Base-by-base conservation (phyloP, 75 land plant species). In the Picea glauca region DNA sequence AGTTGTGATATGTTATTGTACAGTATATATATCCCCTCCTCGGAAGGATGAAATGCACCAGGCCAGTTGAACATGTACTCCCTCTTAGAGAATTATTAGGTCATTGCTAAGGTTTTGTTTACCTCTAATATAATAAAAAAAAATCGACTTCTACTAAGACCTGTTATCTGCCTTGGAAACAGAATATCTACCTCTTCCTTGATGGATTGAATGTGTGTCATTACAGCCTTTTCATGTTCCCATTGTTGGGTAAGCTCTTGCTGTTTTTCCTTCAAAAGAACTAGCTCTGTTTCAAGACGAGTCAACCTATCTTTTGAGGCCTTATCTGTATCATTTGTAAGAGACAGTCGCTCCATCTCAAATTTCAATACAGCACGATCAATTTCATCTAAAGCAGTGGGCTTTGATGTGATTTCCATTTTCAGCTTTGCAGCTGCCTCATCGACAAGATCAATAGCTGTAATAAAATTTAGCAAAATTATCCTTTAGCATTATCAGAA, bases 371-470 rank as follows among this genome's bases (percentile, higher is more conserved):
- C 78, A 46, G 88, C 87, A 83, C 96, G 83, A 59, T 93, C 93
- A 26, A 86, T 77, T 80, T 89, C 96, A 83, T 93, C 96, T 78
- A 93, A 65, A 65, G 88, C 93, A 57, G 80, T 91, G 38, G 95
- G 95, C 83, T 89, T 93, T 2, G 95, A 93, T 61, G 95, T 91
- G 38, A 89, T 85, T 79, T 93, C 95, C 93, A 93, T 93, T 80
- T 93, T 93, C 81, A 93, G 77, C 75, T 93, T 93, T 75, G 95
- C 95, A 80, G 95, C 95, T 40, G 95, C 93, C 84, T 93, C 95
- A 83, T 93, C 96, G 54, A 93, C 84, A 76, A 93, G 93, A 79
- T 93, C 96, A 84, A 93, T 93, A 46, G 96, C 96, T 93, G 84
- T 60, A 79, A 66, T 26, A 32, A 35, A 43, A 11, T 40, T 50